phyloP scores from a whole-genome alignment of 345 rosid species.

The Firmiana major region DNA sequence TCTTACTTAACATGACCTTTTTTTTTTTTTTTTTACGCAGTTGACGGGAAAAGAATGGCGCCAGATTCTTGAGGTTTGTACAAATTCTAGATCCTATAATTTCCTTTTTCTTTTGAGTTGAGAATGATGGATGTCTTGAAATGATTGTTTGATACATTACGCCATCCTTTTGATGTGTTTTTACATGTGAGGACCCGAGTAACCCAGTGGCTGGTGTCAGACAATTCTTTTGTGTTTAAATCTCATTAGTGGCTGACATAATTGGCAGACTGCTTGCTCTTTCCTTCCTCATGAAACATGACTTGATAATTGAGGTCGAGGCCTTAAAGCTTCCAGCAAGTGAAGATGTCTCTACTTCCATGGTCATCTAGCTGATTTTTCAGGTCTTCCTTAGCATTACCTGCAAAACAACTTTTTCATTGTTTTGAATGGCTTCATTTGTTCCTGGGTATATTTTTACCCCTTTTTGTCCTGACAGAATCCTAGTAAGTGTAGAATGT shows the following conservation, averaged over 20 bases:
- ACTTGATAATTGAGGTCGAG: conserved; percentile 42
- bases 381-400: conserved; percentile 47
- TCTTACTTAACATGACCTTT: not conserved
- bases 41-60: conserved; percentile 67
- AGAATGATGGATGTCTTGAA: not conserved
- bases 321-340: conserved; percentile 40
- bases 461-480: conserved; percentile 2
- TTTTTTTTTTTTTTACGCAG: conserved; percentile 33
- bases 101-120: not conserved
- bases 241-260: conserved; percentile 37
- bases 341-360: conserved; percentile 48
- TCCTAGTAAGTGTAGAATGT: conserved; percentile 13
- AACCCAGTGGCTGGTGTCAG: conserved; percentile 11
- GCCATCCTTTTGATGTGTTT: not conserved
- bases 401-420: conserved; percentile 8
- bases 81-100: not conserved
- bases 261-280: conserved; percentile 52
- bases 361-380: conserved; percentile 47
- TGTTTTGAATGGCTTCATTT: conserved; percentile 19
- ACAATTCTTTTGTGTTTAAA: conserved; percentile 22
- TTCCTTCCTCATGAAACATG: conserved; percentile 46
- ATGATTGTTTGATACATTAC: conserved; percentile 2
- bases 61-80: conserved; percentile 74
- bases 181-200: conserved; percentile 18
- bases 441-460: not conserved